Base-by-base conservation (phyloP, 768 basidiomycete genomes). In the Mycena polygramma region DNA sequence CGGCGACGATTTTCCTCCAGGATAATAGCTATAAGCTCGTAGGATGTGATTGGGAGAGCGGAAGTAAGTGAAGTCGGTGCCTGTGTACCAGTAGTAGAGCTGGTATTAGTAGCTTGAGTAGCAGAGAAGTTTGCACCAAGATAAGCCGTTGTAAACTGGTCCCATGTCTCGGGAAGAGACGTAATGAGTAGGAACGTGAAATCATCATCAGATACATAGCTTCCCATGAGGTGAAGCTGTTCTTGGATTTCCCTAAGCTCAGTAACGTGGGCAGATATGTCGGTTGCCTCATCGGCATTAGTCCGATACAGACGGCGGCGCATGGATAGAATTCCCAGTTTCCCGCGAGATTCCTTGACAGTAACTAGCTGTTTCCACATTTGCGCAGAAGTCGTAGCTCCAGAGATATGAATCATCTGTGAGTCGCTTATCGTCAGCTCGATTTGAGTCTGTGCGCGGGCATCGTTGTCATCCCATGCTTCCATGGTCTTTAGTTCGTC, bases 251-350 rank as follows among this genome's bases (percentile, higher is more conserved):
- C 4, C 0, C 67, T 36, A 24, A 68, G n/a, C 10, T 68, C 52
- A 20, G 51, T 45, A 2, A 68, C 43, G 24, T 68, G 67, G 10
- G 10, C 51, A 4, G 26, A 58, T 20, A 68, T 68, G 41, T 68
- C 67, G 3, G 59, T 62, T 7, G 52, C 59, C 26, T 68, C 67
- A 36, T 68, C 67, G 39, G 67, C 67, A 36, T 46, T 52, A 2
- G 46, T 49, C 15, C 66, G 66, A 49, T 67, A 67, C 39, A 67
- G 19, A 22, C 58, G 66, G 22, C 66, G 66, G 6, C 66, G 30
- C 24, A n/a, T 15, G n/a, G 57, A 51, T 30, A 67, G 14, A 24
- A 67, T 26, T 41, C 66, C 66, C 30, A 67, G 30, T 14, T 59
- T 59, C 22, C 66, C 66, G 11, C 52, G 41, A 15, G 15, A 26